Evolutionary conservation across 805 yeast species (phyloP), one percentile per base, ranked within the genome.

Genomic region (Vanderwaltozyma yarrowii): DNA sequence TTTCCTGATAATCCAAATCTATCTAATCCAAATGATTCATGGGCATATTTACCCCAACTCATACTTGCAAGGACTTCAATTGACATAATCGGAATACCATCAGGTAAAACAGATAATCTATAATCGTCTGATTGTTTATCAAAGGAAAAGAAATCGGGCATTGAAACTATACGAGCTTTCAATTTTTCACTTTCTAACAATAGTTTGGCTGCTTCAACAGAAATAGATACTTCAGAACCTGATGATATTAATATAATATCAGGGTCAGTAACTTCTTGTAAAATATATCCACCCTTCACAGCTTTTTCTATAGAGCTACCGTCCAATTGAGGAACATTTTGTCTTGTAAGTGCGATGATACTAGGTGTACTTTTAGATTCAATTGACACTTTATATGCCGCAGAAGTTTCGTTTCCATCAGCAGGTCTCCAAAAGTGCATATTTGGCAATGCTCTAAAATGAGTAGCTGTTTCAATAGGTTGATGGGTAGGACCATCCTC

Each of bases 1-100:
- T 84, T 82, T 63, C 95, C 98, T 44, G 96, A 87, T 45, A 88
- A 92, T 75, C 98, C 98, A 62, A 92, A 92, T 70, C 85, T 78
- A 76, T 86, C 78, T 60, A 92, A 73, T 68, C 96, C 96, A 57
- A 89, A 85, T 66, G 87, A 94, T 72, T 83, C 94, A 70, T 92
- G 98, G 43, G 96, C 76, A 73, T 87, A 92, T 67, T 79, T 83
- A 55, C 80, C 71, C 98, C 98, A 92, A 42, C 96, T 96, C 54
- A 74, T 70, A 38, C 95, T 78, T 40, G 94, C 66, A 78, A 86
- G 72, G 37, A 87, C 97, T 76, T 92, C 98, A 49, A 89, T 84
- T 40, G 96, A 85, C 66, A 92, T 49, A 60, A 85, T 78, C 64
- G 97, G 97, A 40, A 83, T 77, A 57, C 92, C 94, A 62, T 88